Base-by-base conservation (phyloP, 1,284 basidiomycete species). In the Cerioporus squamosus region DNA sequence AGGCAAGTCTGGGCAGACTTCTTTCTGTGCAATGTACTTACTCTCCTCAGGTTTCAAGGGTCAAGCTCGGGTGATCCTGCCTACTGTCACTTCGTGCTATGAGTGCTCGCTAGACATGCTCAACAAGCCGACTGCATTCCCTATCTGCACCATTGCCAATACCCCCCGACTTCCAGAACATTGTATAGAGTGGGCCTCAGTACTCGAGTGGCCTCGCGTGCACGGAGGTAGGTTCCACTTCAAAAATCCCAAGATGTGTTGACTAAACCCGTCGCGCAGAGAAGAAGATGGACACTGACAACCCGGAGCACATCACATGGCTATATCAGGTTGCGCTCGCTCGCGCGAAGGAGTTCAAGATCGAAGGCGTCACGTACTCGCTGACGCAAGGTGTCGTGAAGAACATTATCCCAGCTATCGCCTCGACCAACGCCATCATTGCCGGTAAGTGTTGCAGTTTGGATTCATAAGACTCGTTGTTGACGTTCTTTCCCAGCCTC, bases 181-280 rank as follows among this genome's bases (percentile, higher is more conserved):
- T 72, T 99, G 97, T 72, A 98, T 99, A 71, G 97, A 99, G 76
- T 99, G 97, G 97, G 97, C 97, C 0, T 96, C 93, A 47, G 96
- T 99, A n/a, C 81, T 99, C 36, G 96, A 99, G 75, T 99, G 97
- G 97, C 97, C 97, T 4, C 86, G 88, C 36, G 87, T 95, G 1
- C 90, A 93, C 67, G 92, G 91, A 73, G 93, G 95, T 94, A 55
- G 56, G 79, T 63, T 12, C n/a, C 12, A 5, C 5, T 33, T n/a
- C 10, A n/a, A 24, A 14, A 7, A 10, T 20, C 15, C 7, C 8
- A 40, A 7, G 15, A 10, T 20, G 20, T 22, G n/a, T 31, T 52
- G 9, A 45, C 43, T 42, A 6, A 51, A n/a, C 17, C 22, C 17
- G 29, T 36, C 47, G 36, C 42, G 29, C 68, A 96, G 95, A 96